Conservation (phyloP, 352 stramenopile genomes). For the Phytopythium boreale region DNA sequence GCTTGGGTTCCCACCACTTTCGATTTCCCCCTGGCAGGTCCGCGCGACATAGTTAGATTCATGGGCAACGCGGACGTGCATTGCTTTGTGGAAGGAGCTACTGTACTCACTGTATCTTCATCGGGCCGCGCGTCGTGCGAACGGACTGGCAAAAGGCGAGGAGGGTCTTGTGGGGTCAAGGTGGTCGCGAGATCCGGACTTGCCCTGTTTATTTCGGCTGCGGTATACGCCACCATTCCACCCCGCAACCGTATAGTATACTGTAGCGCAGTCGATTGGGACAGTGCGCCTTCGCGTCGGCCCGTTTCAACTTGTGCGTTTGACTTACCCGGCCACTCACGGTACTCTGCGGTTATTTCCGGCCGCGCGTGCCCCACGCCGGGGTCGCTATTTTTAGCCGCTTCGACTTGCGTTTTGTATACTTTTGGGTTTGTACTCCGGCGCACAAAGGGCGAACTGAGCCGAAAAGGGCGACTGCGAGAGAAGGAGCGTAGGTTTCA, state of each 20-base stretch:
- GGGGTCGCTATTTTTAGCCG: background rate
- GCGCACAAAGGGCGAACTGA: background rate
- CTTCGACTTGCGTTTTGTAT: background rate
- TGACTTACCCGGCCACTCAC: background rate
- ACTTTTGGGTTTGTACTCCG: background rate
- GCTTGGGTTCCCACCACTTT: too few species aligned
- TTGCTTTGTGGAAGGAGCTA: too few species aligned
- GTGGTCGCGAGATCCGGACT: background rate
- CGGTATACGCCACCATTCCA: background rate
- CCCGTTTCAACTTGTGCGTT: background rate
- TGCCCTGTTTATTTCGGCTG: background rate
- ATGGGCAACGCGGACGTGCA: too few species aligned
- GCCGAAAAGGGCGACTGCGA: background rate
- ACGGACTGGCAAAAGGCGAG: too few species aligned
- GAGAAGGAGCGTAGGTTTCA: constrained; percentile 7
- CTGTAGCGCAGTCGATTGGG: background rate
- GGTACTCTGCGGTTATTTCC: background rate
- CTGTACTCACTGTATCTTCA: too few species aligned
- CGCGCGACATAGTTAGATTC: too few species aligned
- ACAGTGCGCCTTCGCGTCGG: background rate
- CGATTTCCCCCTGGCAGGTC: too few species aligned
- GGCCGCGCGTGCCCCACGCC: background rate
- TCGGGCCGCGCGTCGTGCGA: too few species aligned
- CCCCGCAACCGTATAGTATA: background rate
- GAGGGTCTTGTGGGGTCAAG: too few species aligned